Evolutionary conservation across 2,329 filamentous ascomycete species (phyloP).

Genomic region (Beauveria brongniartii): DNA sequence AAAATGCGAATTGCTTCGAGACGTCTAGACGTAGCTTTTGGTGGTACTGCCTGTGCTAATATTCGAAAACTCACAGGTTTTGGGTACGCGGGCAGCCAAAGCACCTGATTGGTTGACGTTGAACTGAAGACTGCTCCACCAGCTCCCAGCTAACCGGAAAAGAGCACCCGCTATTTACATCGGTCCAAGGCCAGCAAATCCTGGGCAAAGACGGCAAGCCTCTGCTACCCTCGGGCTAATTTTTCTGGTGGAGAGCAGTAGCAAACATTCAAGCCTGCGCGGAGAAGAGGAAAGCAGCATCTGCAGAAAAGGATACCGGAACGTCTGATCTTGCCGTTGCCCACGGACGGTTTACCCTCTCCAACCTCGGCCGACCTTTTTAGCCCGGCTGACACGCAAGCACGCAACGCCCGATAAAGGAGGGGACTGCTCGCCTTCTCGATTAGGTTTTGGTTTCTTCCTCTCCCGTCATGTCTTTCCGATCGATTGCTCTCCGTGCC

Average conservation of each 20-base stretch:
- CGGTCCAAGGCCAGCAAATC: background rate
- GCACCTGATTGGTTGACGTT: constrained; percentile 2
- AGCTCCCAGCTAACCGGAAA: background rate
- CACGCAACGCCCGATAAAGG: constrained; percentile 4
- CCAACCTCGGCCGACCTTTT: constrained; percentile 1
- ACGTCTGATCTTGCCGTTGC: constrained; percentile 1
- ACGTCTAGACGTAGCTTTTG: constrained; percentile 1
- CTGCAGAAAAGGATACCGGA: constrained; percentile 7
- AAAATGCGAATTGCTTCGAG: background rate
- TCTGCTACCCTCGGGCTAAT: constrained; percentile 20
- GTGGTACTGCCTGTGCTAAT: constrained; percentile 1
- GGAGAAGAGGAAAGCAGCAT: background rate
- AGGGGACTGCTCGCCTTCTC: background rate
- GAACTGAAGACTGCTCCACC: background rate
- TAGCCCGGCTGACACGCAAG: constrained; percentile 6
- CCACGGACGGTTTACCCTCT: background rate
- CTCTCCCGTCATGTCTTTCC: constrained; percentile 45
- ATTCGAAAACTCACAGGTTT: constrained; percentile 10
- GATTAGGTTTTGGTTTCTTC: constrained; percentile 6
- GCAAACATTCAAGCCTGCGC: background rate
- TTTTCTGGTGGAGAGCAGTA: constrained; percentile 17
- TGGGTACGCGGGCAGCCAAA: background rate
- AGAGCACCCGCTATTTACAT: background rate
- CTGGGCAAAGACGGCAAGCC: constrained; percentile 4
- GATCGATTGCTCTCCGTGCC: constrained; percentile 45